Evolutionary conservation across 768 basidiomycete genomes (phyloP).

Genomic region (Leccinum disarticulatum): DNA sequence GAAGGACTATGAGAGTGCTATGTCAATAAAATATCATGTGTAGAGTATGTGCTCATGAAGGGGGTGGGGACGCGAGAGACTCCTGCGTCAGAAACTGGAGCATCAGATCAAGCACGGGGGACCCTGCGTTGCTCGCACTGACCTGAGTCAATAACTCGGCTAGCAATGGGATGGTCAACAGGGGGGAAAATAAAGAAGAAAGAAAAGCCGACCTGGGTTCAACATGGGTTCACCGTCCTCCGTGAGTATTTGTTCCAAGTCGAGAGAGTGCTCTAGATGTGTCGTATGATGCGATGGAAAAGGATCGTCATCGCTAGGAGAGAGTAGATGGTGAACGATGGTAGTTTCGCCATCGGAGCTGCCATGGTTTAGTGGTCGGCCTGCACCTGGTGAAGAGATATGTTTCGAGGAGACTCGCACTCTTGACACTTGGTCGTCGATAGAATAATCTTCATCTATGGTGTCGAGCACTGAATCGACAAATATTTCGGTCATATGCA

Average conservation of each 20-base stretch:
- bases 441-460: slow-evolving; percentile 30
- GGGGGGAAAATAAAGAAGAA: background rate
- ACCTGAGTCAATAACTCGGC: slow-evolving; percentile 68
- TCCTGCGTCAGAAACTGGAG: slow-evolving; percentile 41
- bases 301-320: slow-evolving; percentile 24
- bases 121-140: slow-evolving; percentile 19
- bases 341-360: slow-evolving; percentile 15
- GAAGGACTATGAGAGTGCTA: slow-evolving; percentile 21
- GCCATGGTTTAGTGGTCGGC: slow-evolving; percentile 10
- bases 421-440: slow-evolving; percentile 7
- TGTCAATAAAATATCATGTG: slow-evolving; percentile 19
- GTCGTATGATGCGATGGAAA: slow-evolving; percentile 27
- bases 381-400: slow-evolving; percentile 7
- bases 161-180: slow-evolving; percentile 9
- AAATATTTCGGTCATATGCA: slow-evolving; percentile 27
- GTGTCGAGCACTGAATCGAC: slow-evolving; percentile 38
- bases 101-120: slow-evolving; percentile 30
- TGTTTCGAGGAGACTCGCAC: slow-evolving; percentile 12
- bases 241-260: slow-evolving; percentile 56
- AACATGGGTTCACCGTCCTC: slow-evolving; percentile 69
- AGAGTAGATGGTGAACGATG: slow-evolving; percentile 18
- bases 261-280: slow-evolving; percentile 37
- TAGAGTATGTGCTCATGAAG: slow-evolving; percentile 41
- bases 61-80: slow-evolving; percentile 71
- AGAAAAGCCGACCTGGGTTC: slow-evolving; percentile 54